These are phyloP conservation scores for Eutypella sp. DNA, from an alignment of 2,329 filamentous ascomycete genomes.

Conservation along the genomic window DNA sequence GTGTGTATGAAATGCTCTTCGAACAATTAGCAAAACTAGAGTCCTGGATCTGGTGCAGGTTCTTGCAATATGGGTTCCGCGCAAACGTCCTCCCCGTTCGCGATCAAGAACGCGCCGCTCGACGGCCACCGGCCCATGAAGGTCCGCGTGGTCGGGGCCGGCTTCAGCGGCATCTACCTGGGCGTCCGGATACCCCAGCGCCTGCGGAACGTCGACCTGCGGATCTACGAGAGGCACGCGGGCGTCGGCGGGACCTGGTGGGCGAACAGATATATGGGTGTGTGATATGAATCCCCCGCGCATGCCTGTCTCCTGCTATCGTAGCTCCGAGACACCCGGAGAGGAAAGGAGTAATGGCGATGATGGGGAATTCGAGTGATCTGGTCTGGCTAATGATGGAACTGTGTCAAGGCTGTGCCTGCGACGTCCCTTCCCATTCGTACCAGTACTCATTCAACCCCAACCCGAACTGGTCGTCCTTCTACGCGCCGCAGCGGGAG, in stretches of 20 bases:
- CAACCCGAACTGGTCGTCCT: slow-evolving; percentile 48
- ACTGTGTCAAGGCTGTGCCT: slow-evolving; percentile 21
- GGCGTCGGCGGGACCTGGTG: slow-evolving; percentile 34
- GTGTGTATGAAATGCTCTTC: no score
- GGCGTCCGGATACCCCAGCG: slow-evolving; percentile 30
- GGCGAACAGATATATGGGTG: slow-evolving; percentile 33
- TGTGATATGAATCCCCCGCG: background rate
- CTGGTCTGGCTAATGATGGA: background rate
- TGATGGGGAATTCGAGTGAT: background rate
- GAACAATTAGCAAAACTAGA: no score
- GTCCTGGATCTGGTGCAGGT: no score
- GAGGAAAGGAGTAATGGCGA: no score
- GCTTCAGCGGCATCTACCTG: slow-evolving; percentile 30
- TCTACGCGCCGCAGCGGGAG: slow-evolving; percentile 45
- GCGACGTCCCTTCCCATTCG: slow-evolving; percentile 40
- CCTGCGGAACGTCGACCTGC: slow-evolving; percentile 28
- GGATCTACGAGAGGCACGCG: slow-evolving; percentile 30
- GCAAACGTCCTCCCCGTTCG: slow-evolving; percentile 8
- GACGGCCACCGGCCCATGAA: slow-evolving; percentile 28
- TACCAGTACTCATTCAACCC: slow-evolving; percentile 53
- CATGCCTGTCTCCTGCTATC: background rate
- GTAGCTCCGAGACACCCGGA: background rate
- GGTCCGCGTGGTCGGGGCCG: slow-evolving; percentile 30
- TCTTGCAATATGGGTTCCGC: slow-evolving; percentile 7
- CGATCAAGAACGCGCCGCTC: slow-evolving; percentile 22